Evolutionary conservation across 2,329 filamentous ascomycete species (phyloP).

Genomic region (Lithohypha guttulata): DNA sequence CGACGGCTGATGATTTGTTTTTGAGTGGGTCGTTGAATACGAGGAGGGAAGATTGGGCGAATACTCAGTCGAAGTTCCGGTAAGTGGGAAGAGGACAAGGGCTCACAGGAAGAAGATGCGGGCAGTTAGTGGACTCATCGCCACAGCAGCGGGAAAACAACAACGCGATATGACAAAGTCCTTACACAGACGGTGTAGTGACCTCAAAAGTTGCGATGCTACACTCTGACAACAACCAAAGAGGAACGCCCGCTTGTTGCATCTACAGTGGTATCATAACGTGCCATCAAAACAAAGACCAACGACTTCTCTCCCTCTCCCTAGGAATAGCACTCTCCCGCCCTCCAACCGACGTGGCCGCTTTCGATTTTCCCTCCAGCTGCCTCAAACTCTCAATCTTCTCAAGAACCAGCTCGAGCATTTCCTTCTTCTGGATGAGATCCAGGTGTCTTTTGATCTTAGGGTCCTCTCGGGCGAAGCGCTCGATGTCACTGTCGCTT

Average conservation of each 20-base stretch:
- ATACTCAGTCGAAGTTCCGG: too few species aligned
- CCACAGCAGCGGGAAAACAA: background rate
- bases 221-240: background rate
- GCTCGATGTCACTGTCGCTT: constrained; percentile 68
- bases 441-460: constrained; percentile 84
- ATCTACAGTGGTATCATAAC: constrained; percentile 8
- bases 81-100: too few species aligned
- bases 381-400: constrained; percentile 90
- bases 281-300: constrained; percentile 33
- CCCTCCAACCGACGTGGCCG: constrained; percentile 31
- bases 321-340: constrained; percentile 25
- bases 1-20: too few species aligned
- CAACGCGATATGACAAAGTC: too few species aligned
- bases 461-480: constrained; percentile 84
- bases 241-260: constrained; percentile 9
- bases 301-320: constrained; percentile 28
- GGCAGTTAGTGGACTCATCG: background rate
- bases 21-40: too few species aligned
- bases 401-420: constrained; percentile 81
- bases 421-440: constrained; percentile 80
- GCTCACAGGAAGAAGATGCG: too few species aligned
- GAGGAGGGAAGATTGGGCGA: too few species aligned
- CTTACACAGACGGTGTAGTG: too few species aligned
- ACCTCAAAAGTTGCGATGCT: constrained; percentile 4
- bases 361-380: constrained; percentile 64